Evolutionary conservation across 345 rosid species (phyloP), one percentile per base, ranked within the genome.

Genomic region (Triadica sebifera): DNA sequence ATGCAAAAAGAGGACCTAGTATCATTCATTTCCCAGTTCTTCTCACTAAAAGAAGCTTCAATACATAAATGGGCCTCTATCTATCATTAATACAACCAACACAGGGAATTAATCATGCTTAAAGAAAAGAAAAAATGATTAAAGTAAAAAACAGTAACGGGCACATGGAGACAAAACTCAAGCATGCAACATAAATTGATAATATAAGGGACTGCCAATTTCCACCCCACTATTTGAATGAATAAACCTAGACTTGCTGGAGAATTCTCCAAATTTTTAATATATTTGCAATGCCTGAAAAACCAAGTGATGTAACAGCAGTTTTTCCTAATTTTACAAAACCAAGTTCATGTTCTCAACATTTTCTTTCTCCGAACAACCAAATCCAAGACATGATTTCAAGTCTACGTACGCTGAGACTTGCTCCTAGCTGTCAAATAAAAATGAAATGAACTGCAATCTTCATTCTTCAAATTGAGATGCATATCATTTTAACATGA

Each of bases 351-450:
- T 25, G 12, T 65, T 41, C 68, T 63, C 5, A 65, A 49, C 43
- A 12, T n/a, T 29, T 67, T 66, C 53, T 3, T 57, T 61, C 56
- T 65, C 52, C n/a, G 11, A 38, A 58, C 50, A 71, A 71, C 52
- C 61, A 13, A 66, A 34, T 29, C 10, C 13, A 34, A 38, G 29
- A 38, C 4, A 66, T 65, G 59, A 50, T 22, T 47, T 20, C n/a
- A 67, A 11, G 39, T 17, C 55, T 13, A 64, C 2, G 13, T 12
- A 22, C 15, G 38, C 34, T 60, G 7, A 29, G 22, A 55, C 25
- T 39, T 24, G 37, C 12, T 11, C 17, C 17, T 12, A 29, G 20
- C n/a, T 25, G 1, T 5, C 0, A 16, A 66, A 17, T 25, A 13
- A 43, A 65, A 56, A 55, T 8, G 34, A 67, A 52, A 60, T 12